Conservation (phyloP, 2,329 filamentous ascomycete species). For the Alternaria sp. region DNA sequence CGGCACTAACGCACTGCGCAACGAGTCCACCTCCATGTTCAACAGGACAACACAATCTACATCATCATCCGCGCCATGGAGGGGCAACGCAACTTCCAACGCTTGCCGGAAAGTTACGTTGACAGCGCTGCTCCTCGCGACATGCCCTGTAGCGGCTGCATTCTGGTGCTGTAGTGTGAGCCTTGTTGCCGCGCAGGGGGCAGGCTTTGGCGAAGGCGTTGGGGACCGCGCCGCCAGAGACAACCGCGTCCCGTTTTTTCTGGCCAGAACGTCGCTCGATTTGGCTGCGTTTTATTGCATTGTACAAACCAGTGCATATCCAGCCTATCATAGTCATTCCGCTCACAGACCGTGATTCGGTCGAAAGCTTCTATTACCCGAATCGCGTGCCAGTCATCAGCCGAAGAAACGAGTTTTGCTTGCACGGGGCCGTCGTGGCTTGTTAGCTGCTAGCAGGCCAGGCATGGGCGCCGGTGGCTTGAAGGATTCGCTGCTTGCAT, state of each 20-base stretch:
- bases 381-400: slow-evolving; percentile 31
- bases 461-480: slow-evolving; percentile 32
- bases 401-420: slow-evolving; percentile 25
- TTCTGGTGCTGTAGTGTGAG: slow-evolving; percentile 1
- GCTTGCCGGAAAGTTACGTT: neutral
- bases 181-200: slow-evolving; percentile 7
- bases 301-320: slow-evolving; percentile 26
- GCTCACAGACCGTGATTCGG: slow-evolving; percentile 13
- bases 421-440: slow-evolving; percentile 28
- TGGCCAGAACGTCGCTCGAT: slow-evolving; percentile 30
- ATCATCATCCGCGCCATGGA: neutral
- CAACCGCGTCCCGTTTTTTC: slow-evolving; percentile 15
- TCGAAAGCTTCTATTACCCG: slow-evolving; percentile 31
- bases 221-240: slow-evolving; percentile 15
- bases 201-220: slow-evolving; percentile 7
- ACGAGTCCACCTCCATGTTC: neutral
- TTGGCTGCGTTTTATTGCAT: slow-evolving; percentile 34
- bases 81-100: neutral
- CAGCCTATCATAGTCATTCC: slow-evolving; percentile 18
- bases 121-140: neutral
- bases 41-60: neutral
- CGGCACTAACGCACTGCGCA: slow-evolving; percentile 1
- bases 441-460: slow-evolving; percentile 30
- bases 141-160: slow-evolving; percentile 1
- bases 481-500: slow-evolving; percentile 29